Conservation (phyloP, 345 rosid species). For the Salix koriyanagi region DNA sequence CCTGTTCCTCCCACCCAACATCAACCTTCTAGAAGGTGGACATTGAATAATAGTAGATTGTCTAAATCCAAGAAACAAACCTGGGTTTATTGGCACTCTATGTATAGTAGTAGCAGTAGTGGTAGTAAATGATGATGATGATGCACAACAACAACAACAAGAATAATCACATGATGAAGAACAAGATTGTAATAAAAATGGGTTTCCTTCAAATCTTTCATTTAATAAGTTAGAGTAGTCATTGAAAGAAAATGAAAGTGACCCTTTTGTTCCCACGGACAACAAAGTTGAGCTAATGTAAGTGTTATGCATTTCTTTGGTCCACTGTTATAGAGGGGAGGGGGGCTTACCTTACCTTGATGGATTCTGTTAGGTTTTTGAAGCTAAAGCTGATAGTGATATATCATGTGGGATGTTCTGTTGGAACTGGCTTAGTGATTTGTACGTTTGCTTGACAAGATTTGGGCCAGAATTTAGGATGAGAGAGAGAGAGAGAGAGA, state of each 20-base stretch:
- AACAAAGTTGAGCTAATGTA: conserved; percentile 44
- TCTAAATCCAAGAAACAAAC: conserved; percentile 54
- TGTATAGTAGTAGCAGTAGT: conserved; percentile 23
- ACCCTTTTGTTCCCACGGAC: conserved; percentile 42
- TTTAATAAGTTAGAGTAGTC: conserved; percentile 44
- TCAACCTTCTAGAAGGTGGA: conserved; percentile 51
- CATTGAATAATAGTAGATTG: conserved; percentile 68
- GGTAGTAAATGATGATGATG: conserved; percentile 12
- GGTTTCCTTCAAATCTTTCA: conserved; percentile 45
- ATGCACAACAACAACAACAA: conserved; percentile 32
- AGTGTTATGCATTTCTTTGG: conserved; percentile 40
- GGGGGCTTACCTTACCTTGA: conserved; percentile 18
- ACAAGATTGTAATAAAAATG: conserved; percentile 20
- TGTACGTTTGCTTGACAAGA: not conserved
- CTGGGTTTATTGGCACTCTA: conserved; percentile 38
- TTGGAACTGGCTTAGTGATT: conserved; percentile 6
- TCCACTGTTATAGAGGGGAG: not conserved
- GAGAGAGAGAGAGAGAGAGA: not conserved
- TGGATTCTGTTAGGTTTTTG: not conserved
- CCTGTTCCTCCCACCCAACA: conserved; percentile 34
- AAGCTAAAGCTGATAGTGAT: conserved; percentile 13
- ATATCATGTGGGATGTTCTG: conserved; percentile 7
- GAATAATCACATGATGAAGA: conserved; percentile 6
- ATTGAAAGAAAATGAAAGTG: conserved; percentile 43
- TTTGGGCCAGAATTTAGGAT: not conserved